Conservation (phyloP, 192 early-diverging fungal genomes). For the Pilobolus umbonatus region DNA sequence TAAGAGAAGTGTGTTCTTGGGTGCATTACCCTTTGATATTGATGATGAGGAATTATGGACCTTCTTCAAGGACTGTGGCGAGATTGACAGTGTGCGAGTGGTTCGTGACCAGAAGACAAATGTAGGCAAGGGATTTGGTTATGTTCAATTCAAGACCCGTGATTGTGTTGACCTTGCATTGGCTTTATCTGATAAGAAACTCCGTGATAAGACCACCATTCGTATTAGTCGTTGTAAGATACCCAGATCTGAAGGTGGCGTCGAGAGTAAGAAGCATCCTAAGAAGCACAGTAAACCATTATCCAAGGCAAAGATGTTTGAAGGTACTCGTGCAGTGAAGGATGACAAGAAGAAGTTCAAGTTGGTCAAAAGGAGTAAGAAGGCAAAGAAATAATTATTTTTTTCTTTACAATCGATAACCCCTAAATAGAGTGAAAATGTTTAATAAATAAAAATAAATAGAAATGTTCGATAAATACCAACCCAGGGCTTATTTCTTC, state of each 20-base stretch:
- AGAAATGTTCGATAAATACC: no score
- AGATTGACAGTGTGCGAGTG: conserved; percentile 77
- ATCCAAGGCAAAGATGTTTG: conserved; percentile 32
- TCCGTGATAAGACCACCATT: conserved; percentile 55
- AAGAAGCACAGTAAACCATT: conserved; percentile 12
- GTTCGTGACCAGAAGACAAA: conserved; percentile 81
- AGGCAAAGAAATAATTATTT: neutral
- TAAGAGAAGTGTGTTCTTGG: conserved; percentile 77
- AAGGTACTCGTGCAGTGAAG: conserved; percentile 52
- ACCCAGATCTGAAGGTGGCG: conserved; percentile 24
- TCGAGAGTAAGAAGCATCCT: neutral
- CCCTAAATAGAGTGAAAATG: neutral
- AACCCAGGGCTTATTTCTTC: no score
- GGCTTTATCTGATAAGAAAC: conserved; percentile 67
- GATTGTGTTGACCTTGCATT: conserved; percentile 72
- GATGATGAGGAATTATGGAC: conserved; percentile 71
- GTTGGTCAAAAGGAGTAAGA: conserved; percentile 6
- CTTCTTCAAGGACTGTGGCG: conserved; percentile 64
- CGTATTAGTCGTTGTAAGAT: conserved; percentile 50
- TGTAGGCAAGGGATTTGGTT: conserved; percentile 91
- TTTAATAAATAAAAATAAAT: neutral
- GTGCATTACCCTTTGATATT: conserved; percentile 64
- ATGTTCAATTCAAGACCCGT: conserved; percentile 83
- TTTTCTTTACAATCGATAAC: neutral
- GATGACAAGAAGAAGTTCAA: conserved; percentile 30